Conservation (phyloP, 768 basidiomycete genomes). For the Tephrocybe sp. region DNA sequence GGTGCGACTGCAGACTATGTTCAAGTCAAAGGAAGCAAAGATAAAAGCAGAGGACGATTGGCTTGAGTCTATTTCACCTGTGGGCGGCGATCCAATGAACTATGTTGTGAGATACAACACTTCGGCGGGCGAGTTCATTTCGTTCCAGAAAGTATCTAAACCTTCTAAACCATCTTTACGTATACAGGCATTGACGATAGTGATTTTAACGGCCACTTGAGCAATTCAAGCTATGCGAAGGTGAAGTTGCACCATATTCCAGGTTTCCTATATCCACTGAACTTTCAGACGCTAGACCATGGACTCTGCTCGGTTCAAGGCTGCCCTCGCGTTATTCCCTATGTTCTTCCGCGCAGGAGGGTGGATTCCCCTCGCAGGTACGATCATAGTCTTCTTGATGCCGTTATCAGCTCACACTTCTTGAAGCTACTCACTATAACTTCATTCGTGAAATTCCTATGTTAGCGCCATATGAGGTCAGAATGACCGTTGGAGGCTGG, state of each 20-base stretch:
- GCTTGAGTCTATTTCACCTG: conserved; percentile 46
- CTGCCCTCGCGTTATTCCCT: conserved; percentile 51
- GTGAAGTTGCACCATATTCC: conserved; percentile 38
- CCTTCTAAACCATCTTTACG: not conserved
- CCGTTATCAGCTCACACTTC: not conserved
- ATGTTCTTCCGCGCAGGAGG: conserved; percentile 59
- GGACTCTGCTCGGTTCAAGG: conserved; percentile 49
- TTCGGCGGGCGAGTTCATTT: conserved; percentile 57
- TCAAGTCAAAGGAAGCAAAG: conserved; percentile 33
- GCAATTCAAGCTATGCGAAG: conserved; percentile 82
- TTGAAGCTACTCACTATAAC: conserved; percentile 60
- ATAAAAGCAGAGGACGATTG: conserved; percentile 39
- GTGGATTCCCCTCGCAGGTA: conserved; percentile 58
- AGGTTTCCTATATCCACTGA: no score
- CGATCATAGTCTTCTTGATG: conserved; percentile 25
- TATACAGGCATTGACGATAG: conserved; percentile 66
- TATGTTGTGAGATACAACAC: conserved; percentile 37
- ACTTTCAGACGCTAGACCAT: conserved; percentile 29
- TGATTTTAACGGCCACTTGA: conserved; percentile 75
- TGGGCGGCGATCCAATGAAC: conserved; percentile 60
- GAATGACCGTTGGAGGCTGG: conserved; percentile 59
- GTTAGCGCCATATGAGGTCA: conserved; percentile 59
- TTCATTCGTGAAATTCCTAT: conserved; percentile 75
- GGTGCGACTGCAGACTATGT: conserved; percentile 34
- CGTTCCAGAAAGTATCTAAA: not conserved